These are phyloP conservation scores for Trametes maxima DNA, from an alignment of 768 basidiomycete species.

Conservation along the genomic window DNA sequence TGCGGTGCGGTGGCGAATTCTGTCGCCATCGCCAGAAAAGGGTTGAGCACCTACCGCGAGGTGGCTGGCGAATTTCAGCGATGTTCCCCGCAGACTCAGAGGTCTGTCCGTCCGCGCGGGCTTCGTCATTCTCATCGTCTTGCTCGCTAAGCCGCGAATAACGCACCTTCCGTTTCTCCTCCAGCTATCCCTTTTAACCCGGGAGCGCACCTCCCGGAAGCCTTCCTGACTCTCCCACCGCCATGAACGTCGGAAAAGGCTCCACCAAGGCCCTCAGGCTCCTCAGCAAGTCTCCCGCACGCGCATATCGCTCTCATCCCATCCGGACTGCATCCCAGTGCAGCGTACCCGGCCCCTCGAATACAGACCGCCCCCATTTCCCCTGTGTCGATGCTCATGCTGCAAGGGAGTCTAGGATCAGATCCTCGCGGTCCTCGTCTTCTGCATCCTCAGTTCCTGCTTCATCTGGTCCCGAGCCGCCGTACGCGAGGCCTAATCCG, in stretches of 20 bases:
- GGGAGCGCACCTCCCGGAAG: neutral
- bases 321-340: conserved; percentile 19
- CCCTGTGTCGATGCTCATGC: conserved; percentile 86
- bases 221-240: neutral
- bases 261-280: conserved; percentile 12
- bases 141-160: neutral
- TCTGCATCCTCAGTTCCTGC: conserved; percentile 22
- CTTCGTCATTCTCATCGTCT: conserved; percentile 5
- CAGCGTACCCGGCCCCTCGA: conserved; percentile 12
- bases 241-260: conserved; percentile 14
- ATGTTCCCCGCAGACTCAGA: neutral
- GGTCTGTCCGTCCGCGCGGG: neutral
- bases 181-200: neutral
- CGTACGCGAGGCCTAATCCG: conserved; percentile 80
- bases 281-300: conserved; percentile 7
- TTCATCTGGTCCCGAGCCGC: conserved; percentile 72
- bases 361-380: conserved; percentile 42
- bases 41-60: neutral
- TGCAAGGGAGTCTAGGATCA: conserved; percentile 59
- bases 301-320: conserved; percentile 8
- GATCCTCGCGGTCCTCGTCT: conserved; percentile 34
- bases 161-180: neutral
- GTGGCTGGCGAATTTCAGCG: neutral
- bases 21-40: conserved; percentile 25
- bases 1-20: conserved; percentile 19